Conservation (phyloP, 495 filamentous ascomycete species). For the Talaromyces borbonicus region DNA sequence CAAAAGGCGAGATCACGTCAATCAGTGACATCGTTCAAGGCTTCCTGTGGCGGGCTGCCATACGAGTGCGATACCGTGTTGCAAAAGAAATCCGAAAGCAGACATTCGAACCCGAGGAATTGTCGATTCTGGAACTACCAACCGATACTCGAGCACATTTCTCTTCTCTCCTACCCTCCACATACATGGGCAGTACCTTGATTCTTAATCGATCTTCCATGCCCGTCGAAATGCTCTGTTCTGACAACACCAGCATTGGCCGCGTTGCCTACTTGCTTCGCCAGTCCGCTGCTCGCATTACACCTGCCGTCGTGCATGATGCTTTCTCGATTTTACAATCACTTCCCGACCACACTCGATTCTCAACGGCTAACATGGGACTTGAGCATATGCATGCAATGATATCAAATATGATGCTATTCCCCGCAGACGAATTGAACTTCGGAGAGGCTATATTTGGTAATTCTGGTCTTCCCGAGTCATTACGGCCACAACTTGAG, state of each 20-base stretch:
- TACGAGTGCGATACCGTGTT: slow-evolving; percentile 21
- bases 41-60: slow-evolving; percentile 25
- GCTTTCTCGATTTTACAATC: slow-evolving; percentile 19
- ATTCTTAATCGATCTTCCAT: slow-evolving; percentile 18
- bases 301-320: slow-evolving; percentile 20
- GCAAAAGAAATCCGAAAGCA: slow-evolving; percentile 17
- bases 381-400: slow-evolving; percentile 18
- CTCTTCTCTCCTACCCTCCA: slow-evolving; percentile 18
- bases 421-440: slow-evolving; percentile 13
- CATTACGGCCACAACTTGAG: slow-evolving; percentile 21
- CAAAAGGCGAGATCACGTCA: slow-evolving; percentile 12
- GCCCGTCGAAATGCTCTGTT: slow-evolving; percentile 17
- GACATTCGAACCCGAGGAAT: slow-evolving; percentile 15
- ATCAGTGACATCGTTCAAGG: slow-evolving; percentile 22
- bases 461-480: slow-evolving; percentile 14
- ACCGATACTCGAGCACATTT: slow-evolving; percentile 22
- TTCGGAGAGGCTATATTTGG: slow-evolving; percentile 23
- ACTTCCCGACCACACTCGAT: slow-evolving; percentile 16
- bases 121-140: slow-evolving; percentile 25
- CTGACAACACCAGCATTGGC: slow-evolving; percentile 18
- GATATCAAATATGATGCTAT: slow-evolving; percentile 22
- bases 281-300: slow-evolving; percentile 13
- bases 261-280: slow-evolving; percentile 16
- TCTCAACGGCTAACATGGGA: slow-evolving; percentile 18
- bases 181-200: slow-evolving; percentile 26